Percentiles rank a stretch among this genome's conserved stretches.
Conservation (phyloP, 768 basidiomycete species). For the Guyanaporus albipodus region DNA sequence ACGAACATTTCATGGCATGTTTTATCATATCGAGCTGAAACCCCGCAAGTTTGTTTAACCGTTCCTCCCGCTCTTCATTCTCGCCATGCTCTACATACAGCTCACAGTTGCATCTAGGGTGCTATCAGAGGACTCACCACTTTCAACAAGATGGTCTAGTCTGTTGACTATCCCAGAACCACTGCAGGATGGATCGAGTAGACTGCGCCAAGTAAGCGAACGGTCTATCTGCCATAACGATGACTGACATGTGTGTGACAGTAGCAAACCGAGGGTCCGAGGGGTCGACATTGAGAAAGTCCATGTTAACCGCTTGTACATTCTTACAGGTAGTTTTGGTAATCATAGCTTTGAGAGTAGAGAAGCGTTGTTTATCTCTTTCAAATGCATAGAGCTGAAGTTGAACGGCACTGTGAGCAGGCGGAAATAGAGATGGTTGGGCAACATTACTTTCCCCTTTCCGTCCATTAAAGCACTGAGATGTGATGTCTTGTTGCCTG, state of each 20-base stretch:
- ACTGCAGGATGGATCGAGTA: slow-evolving; percentile 96
- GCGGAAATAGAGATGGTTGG: background rate
- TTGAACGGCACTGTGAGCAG: background rate
- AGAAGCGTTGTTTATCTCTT: slow-evolving; percentile 74
- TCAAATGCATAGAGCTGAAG: slow-evolving; percentile 83
- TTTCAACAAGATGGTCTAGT: slow-evolving; percentile 76
- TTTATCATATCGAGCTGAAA: slow-evolving; percentile 91
- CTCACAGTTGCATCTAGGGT: slow-evolving; percentile 2
- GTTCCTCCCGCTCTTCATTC: slow-evolving; percentile 54
- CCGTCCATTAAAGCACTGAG: slow-evolving; percentile 84
- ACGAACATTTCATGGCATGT: slow-evolving; percentile 90
- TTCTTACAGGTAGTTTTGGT: slow-evolving; percentile 81
- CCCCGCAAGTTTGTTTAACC: slow-evolving; percentile 76
- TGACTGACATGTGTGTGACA: slow-evolving; percentile 83
- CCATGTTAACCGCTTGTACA: slow-evolving; percentile 65
- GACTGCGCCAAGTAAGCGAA: slow-evolving; percentile 38
- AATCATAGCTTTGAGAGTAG: slow-evolving; percentile 83
- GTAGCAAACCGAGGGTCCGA: slow-evolving; percentile 52
- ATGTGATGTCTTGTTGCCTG: slow-evolving; percentile 97
- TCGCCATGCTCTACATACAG: slow-evolving; percentile 49
- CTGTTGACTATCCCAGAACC: slow-evolving; percentile 92
- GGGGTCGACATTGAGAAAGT: slow-evolving; percentile 83
- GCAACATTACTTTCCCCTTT: slow-evolving; percentile 60
- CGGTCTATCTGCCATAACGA: background rate
- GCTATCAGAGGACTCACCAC: slow-evolving; percentile 43